Evolutionary conservation across 306 rosid species (phyloP).

Genomic region (Prunus armeniaca): DNA sequence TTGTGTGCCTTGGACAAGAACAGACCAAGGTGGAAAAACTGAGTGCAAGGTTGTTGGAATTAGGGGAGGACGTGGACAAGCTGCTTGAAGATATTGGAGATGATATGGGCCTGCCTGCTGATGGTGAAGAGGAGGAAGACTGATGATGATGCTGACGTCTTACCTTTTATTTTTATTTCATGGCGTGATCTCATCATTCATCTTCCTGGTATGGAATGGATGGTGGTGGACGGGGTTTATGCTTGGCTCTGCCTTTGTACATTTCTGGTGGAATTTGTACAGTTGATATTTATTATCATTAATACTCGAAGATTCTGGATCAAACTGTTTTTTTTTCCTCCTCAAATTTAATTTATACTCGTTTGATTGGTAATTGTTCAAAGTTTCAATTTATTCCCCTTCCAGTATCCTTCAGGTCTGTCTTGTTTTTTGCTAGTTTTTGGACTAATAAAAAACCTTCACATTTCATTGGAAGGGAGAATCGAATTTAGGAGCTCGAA

Average conservation of each 20-base stretch:
- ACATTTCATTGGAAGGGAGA: too few species aligned
- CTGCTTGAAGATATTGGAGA: slow-evolving; percentile 90
- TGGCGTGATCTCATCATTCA: background rate
- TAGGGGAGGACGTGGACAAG: slow-evolving; percentile 82
- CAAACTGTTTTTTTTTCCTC: background rate
- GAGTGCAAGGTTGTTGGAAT: slow-evolving; percentile 71
- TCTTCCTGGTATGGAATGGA: slow-evolving; percentile 8
- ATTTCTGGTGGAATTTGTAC: slow-evolving; percentile 42
- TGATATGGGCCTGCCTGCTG: slow-evolving; percentile 52
- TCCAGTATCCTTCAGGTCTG: background rate
- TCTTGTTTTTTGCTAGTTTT: too few species aligned
- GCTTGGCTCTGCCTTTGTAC: slow-evolving; percentile 24
- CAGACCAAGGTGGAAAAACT: slow-evolving; percentile 85
- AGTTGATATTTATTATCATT: slow-evolving; percentile 18
- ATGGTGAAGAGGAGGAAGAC: slow-evolving; percentile 57
- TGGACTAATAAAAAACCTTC: too few species aligned
- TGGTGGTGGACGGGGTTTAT: background rate
- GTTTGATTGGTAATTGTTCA: background rate
- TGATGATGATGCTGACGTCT: slow-evolving; percentile 5
- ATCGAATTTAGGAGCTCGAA: too few species aligned
- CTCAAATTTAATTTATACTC: background rate
- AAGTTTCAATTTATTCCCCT: background rate
- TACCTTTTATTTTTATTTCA: background rate
- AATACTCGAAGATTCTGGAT: slow-evolving; percentile 11
- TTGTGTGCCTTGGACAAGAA: slow-evolving; percentile 97